Conservation (phyloP, 2,329 filamentous ascomycete genomes). For the Ilyonectria sp. region DNA sequence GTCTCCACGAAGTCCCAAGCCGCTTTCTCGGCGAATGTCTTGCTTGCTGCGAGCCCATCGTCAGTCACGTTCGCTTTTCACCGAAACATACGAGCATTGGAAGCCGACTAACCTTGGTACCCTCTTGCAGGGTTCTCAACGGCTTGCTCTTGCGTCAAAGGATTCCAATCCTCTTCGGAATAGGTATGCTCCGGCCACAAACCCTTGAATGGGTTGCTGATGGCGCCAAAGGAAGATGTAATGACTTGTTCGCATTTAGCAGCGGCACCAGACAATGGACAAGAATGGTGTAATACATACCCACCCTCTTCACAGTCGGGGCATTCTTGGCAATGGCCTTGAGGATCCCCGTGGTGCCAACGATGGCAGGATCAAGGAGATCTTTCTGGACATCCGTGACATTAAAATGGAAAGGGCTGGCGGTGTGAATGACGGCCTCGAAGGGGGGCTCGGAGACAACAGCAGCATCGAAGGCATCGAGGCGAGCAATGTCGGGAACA, state of each 20-base stretch:
- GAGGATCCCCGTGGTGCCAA: constrained; percentile 75
- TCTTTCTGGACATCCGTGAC: constrained; percentile 61
- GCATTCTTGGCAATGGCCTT: constrained; percentile 73
- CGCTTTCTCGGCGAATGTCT: constrained; percentile 19
- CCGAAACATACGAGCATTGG: not conserved
- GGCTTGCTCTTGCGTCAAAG: not conserved
- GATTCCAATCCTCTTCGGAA: not conserved
- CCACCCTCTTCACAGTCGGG: constrained; percentile 74
- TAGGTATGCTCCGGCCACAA: not conserved
- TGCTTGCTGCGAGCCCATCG: not conserved
- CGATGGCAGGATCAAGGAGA: constrained; percentile 66
- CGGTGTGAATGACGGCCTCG: constrained; percentile 68
- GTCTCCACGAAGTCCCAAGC: constrained; percentile 20
- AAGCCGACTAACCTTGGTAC: not conserved
- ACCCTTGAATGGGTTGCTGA: not conserved
- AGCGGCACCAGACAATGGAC: too few relatives aligned
- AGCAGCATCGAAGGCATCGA: constrained; percentile 76
- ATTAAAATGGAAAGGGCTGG: constrained; percentile 67
- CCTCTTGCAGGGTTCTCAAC: not conserved
- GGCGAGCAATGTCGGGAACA: constrained; percentile 80
- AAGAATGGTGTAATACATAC: not conserved
- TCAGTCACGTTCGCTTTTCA: not conserved
- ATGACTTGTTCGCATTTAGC: constrained; percentile 57
- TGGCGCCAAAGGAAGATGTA: constrained; percentile 59
- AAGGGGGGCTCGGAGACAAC: constrained; percentile 62